phyloP scores from a whole-genome alignment of 257 asterid species.

The Schizonepeta tenuifolia region DNA sequence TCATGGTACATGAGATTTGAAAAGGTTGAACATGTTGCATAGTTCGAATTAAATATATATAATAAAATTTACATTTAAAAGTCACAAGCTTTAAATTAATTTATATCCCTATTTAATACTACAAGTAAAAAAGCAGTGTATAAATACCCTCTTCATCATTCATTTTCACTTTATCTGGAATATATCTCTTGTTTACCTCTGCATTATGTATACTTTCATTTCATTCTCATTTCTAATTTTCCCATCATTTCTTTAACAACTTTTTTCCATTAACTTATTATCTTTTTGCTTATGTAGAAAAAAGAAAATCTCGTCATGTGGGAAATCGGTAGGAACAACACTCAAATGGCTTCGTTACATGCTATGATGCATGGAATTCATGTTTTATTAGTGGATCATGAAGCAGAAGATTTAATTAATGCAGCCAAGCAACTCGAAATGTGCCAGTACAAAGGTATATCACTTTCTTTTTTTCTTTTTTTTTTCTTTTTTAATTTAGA shows the following conservation, averaged over 20 bases:
- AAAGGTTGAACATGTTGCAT: neutral
- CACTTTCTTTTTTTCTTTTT: neutral
- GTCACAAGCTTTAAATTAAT: neutral
- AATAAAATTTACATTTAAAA: neutral
- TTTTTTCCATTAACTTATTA: neutral
- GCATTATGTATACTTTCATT: neutral
- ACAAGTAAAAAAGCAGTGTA: neutral
- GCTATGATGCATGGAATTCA: constrained; percentile 41
- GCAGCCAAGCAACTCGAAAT: constrained; percentile 37
- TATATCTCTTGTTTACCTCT: neutral
- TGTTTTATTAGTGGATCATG: constrained; percentile 51
- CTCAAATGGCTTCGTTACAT: constrained; percentile 31
- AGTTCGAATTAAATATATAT: neutral
- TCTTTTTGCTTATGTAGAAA: neutral
- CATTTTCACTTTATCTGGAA: constrained; percentile 11
- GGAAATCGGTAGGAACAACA: constrained; percentile 17
- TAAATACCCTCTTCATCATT: constrained; percentile 24
- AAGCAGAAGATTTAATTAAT: constrained; percentile 25
- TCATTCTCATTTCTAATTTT: neutral
- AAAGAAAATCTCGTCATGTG: constrained; percentile 29
- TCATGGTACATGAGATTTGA: neutral
- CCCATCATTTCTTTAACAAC: neutral
- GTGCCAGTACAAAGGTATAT: constrained; percentile 46
- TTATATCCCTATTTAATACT: neutral
- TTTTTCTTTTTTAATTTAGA: neutral